Conservation (phyloP, 257 asterid genomes). For the Salvia splendens region DNA sequence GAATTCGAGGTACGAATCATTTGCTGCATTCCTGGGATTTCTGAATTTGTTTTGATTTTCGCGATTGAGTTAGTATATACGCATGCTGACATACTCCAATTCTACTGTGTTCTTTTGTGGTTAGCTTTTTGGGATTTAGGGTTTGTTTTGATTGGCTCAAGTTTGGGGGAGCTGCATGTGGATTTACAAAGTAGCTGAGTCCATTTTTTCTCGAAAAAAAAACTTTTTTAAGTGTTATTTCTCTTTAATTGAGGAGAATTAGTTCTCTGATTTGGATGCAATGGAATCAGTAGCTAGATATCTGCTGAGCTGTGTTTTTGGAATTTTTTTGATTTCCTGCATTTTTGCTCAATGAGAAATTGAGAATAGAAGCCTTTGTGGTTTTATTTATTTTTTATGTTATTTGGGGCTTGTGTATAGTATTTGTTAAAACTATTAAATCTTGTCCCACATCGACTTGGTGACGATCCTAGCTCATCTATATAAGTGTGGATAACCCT, state of each 20-base stretch:
- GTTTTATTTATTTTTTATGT: background rate
- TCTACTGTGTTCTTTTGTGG: slow-evolving; percentile 12
- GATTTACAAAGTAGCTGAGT: slow-evolving; percentile 22
- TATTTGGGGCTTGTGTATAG: background rate
- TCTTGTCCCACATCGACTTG: no score
- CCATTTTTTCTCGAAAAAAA: background rate
- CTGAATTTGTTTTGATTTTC: slow-evolving; percentile 25
- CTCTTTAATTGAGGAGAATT: slow-evolving; percentile 5
- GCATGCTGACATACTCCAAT: slow-evolving; percentile 6
- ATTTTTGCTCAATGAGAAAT: background rate
- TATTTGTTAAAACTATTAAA: no score
- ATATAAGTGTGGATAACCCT: no score
- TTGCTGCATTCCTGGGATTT: slow-evolving; percentile 21
- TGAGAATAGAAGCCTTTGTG: background rate
- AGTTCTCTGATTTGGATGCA: slow-evolving; percentile 8
- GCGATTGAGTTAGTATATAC: slow-evolving; percentile 1
- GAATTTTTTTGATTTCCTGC: background rate
- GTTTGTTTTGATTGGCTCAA: slow-evolving; percentile 40
- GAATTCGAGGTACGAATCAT: slow-evolving; percentile 37
- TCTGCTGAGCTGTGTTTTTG: slow-evolving; percentile 16
- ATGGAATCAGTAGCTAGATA: background rate
- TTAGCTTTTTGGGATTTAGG: slow-evolving; percentile 38
- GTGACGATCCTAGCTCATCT: no score
- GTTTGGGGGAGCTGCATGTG: slow-evolving; percentile 34
- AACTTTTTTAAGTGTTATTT: background rate